These are phyloP conservation scores for Pisolithus thermaeus DNA, from an alignment of 1,284 basidiomycete species.

Conservation along the genomic window DNA sequence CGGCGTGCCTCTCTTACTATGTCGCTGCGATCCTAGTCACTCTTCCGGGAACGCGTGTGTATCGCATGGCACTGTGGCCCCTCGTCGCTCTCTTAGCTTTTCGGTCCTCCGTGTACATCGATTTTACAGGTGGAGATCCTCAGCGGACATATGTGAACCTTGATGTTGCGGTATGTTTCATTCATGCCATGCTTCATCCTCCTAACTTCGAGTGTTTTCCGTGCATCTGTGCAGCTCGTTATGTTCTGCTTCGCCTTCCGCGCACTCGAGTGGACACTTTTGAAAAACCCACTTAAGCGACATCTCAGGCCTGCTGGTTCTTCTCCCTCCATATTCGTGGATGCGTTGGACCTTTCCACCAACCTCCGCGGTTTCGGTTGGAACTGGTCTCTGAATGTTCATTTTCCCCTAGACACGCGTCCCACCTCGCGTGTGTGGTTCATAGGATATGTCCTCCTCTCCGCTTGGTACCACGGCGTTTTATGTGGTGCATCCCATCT, in stretches of 20 bases:
- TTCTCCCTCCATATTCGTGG: conserved; percentile 17
- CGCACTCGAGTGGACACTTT: conserved; percentile 14
- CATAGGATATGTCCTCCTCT: conserved; percentile 20
- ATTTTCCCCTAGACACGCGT: conserved; percentile 39
- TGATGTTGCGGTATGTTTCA: conserved; percentile 29
- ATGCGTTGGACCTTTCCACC: conserved; percentile 42
- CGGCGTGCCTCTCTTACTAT: too few relatives aligned
- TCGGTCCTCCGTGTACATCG: conserved; percentile 35
- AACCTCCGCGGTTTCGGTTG: conserved; percentile 50
- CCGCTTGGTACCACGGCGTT: conserved; percentile 3
- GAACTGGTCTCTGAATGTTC: conserved; percentile 32
- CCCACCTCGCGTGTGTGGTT: conserved; percentile 30
- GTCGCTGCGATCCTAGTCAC: too few relatives aligned
- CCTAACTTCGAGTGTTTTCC: not conserved
- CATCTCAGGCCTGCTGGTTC: not conserved
- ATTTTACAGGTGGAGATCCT: conserved; percentile 34
- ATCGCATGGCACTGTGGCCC: too few relatives aligned
- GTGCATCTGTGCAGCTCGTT: conserved; percentile 1
- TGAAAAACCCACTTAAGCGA: conserved; percentile 6
- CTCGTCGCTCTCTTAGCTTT: conserved; percentile 28
- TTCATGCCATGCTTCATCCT: not conserved
- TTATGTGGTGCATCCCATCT: not conserved
- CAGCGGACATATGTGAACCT: conserved; percentile 34
- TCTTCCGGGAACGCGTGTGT: too few relatives aligned
- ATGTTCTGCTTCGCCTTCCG: conserved; percentile 12